phyloP scores from a whole-genome alignment of 2,329 filamentous ascomycete genomes.

The Fusarium torreyae region DNA sequence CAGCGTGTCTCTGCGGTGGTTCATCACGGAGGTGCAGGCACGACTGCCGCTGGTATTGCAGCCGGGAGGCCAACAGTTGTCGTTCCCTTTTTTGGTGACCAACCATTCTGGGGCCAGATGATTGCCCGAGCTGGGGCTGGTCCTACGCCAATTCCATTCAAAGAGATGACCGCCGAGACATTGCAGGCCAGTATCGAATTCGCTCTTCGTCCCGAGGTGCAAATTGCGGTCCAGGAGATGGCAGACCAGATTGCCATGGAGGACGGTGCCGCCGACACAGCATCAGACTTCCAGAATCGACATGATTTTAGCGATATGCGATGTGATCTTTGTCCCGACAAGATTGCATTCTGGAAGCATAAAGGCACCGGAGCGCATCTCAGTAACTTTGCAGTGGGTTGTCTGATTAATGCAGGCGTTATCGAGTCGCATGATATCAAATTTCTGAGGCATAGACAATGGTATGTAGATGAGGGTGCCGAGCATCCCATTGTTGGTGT shows the following conservation, averaged over 20 bases:
- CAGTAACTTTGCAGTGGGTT: constrained; percentile 73
- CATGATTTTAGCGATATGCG: constrained; percentile 68
- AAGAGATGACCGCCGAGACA: constrained; percentile 69
- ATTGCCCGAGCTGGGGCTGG: constrained; percentile 73
- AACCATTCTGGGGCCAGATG: constrained; percentile 78
- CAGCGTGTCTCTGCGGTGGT: constrained; percentile 71
- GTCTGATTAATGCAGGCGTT: constrained; percentile 68
- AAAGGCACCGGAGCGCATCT: constrained; percentile 68
- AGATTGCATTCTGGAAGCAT: constrained; percentile 74
- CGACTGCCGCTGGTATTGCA: constrained; percentile 74
- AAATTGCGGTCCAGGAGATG: constrained; percentile 48
- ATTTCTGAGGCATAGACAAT: constrained; percentile 64
- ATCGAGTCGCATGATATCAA: constrained; percentile 72
- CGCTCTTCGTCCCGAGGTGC: constrained; percentile 64
- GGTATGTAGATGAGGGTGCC: constrained; percentile 76
- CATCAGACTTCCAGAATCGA: constrained; percentile 68
- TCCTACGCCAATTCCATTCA: constrained; percentile 70
- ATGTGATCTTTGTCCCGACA: constrained; percentile 71
- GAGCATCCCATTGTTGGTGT: constrained; percentile 76
- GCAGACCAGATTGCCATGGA: constrained; percentile 66
- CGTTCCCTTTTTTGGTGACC: constrained; percentile 76
- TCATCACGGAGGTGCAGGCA: constrained; percentile 77
- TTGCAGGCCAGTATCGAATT: constrained; percentile 68
- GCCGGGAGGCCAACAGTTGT: constrained; percentile 74
- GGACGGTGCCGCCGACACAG: constrained; percentile 66